A percentile compares a stretch with the other conserved stretches of the same genome.
Conservation (phyloP, 345 rosid genomes). For the Erucastrum elatum region DNA sequence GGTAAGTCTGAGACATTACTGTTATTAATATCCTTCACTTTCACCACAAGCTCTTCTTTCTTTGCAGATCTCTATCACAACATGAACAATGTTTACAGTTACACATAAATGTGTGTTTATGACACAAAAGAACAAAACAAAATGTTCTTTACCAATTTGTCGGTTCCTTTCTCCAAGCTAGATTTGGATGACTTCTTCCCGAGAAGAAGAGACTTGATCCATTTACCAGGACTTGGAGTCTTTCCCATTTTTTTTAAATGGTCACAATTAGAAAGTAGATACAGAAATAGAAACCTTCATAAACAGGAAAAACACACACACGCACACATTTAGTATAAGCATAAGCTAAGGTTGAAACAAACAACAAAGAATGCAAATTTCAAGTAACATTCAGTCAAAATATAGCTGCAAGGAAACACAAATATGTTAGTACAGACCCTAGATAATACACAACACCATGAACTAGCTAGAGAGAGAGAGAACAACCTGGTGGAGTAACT, state of each 20-base stretch:
- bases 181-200: conserved; percentile 75
- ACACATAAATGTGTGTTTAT: conserved; percentile 1
- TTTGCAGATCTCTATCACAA: conserved; percentile 49
- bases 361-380: background rate
- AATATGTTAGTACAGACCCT: background rate
- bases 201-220: conserved; percentile 62
- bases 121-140: background rate
- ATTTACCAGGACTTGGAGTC: conserved; percentile 75
- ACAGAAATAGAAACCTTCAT: conserved; percentile 30
- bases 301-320: background rate
- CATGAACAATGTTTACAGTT: conserved; percentile 15
- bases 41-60: conserved; percentile 50
- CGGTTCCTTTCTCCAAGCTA: conserved; percentile 51
- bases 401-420: background rate
- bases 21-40: conserved; percentile 37
- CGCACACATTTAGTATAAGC: background rate
- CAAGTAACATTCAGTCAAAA: background rate
- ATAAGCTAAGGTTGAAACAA: background rate
- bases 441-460: conserved; percentile 4
- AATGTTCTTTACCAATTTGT: conserved; percentile 45
- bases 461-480: background rate
- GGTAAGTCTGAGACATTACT: conserved; percentile 36
- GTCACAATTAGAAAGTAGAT: conserved; percentile 2
- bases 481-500: background rate
- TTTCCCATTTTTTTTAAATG: conserved; percentile 54